A percentile compares a stretch with the other conserved stretches of the same genome.
phyloP scores from a whole-genome alignment of 2,329 filamentous ascomycete genomes.

The Pestalotiopsis sp. region DNA sequence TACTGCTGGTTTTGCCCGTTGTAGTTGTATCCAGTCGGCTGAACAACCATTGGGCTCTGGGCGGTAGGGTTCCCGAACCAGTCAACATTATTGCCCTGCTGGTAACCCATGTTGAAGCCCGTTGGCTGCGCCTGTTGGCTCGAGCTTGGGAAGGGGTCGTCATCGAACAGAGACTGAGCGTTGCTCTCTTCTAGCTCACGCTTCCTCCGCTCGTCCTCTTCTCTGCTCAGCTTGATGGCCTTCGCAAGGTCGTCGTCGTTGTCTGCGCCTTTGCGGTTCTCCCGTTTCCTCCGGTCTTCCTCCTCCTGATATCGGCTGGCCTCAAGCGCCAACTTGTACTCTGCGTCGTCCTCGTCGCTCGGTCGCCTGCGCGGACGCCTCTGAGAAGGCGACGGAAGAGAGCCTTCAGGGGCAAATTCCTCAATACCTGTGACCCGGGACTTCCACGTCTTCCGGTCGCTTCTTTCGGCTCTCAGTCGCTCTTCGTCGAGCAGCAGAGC shows the following conservation, averaged over 20 bases:
- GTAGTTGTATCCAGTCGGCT: constrained; percentile 70
- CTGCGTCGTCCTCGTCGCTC: constrained; percentile 76
- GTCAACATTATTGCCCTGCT: constrained; percentile 94
- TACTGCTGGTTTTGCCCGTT: constrained; percentile 49
- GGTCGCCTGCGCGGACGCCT: constrained; percentile 50
- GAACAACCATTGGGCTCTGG: constrained; percentile 68
- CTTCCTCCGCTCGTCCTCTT: constrained; percentile 88
- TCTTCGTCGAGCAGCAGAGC: constrained; percentile 92
- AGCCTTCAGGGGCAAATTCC: constrained; percentile 62
- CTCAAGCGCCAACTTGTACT: constrained; percentile 88
- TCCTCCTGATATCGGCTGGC: constrained; percentile 95
- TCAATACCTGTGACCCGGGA: constrained; percentile 92
- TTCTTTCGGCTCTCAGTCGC: constrained; percentile 83
- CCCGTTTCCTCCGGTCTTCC: constrained; percentile 77
- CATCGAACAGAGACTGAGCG: constrained; percentile 84
- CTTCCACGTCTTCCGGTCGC: constrained; percentile 93
- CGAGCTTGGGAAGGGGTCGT: constrained; percentile 62
- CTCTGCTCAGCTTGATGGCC: constrained; percentile 90
- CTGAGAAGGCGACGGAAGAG: constrained; percentile 37
- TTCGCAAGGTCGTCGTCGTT: constrained; percentile 87
- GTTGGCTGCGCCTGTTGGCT: constrained; percentile 71
- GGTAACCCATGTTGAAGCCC: constrained; percentile 94
- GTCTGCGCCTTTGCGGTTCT: constrained; percentile 53
- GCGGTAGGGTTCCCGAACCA: constrained; percentile 97
- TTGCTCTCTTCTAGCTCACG: constrained; percentile 86